These are phyloP conservation scores for Phytophthora boehmeriae DNA, from an alignment of 352 stramenopile genomes.

Conservation along the genomic window DNA sequence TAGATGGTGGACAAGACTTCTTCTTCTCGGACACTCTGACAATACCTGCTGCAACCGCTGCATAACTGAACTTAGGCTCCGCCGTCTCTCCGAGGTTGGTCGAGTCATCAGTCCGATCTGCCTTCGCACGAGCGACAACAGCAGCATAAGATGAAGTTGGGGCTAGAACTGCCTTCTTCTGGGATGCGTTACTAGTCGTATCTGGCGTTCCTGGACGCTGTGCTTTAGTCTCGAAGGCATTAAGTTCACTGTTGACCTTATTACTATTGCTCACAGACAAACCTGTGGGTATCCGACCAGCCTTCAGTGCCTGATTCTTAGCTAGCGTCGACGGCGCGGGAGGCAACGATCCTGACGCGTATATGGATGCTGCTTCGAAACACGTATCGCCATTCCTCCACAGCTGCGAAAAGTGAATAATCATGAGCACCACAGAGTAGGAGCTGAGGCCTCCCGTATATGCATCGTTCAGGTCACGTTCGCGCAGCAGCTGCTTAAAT, in stretches of 20 bases:
- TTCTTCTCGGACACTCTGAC: slow-evolving; percentile 44
- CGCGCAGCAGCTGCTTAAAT: slow-evolving; percentile 91
- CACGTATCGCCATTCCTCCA: slow-evolving; percentile 61
- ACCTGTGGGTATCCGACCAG: slow-evolving; percentile 26
- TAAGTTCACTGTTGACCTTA: slow-evolving; percentile 22
- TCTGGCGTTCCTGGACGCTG: background rate
- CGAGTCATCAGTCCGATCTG: slow-evolving; percentile 15
- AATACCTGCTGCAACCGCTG: slow-evolving; percentile 70
- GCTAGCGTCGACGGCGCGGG: slow-evolving; percentile 34
- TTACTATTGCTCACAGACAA: slow-evolving; percentile 6
- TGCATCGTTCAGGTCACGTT: slow-evolving; percentile 90
- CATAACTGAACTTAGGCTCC: slow-evolving; percentile 68
- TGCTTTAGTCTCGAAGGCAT: slow-evolving; percentile 8
- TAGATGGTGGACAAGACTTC: slow-evolving; percentile 43
- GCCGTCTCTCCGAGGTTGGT: slow-evolving; percentile 4
- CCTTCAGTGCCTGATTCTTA: slow-evolving; percentile 29
- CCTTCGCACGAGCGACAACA: slow-evolving; percentile 47
- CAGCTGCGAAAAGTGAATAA: slow-evolving; percentile 86
- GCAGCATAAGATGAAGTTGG: slow-evolving; percentile 67
- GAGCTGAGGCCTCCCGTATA: slow-evolving; percentile 92
- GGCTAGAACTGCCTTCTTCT: slow-evolving; percentile 24
- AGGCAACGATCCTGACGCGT: slow-evolving; percentile 63
- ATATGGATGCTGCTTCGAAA: slow-evolving; percentile 65
- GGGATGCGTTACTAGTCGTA: slow-evolving; percentile 8
- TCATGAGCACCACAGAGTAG: slow-evolving; percentile 94